Evolutionary conservation across 208 protist genomes (phyloP), one percentile per base, ranked within the genome.

Genomic region (Trypanosoma platydactyli): DNA sequence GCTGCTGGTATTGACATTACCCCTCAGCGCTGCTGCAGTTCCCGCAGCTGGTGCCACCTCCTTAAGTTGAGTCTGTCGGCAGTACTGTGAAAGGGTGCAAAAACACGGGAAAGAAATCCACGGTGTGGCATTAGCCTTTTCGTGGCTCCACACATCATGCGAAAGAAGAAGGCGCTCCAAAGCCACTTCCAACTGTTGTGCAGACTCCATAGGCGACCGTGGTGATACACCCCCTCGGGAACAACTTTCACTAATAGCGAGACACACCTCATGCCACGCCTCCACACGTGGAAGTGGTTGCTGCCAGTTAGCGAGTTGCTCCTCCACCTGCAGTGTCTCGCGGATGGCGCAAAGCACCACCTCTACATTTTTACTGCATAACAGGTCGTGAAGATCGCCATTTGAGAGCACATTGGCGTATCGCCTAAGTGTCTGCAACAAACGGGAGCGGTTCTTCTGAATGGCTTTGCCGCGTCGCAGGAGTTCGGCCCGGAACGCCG

Each of bases 351-450:
- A 42, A 33, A 84, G 59, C 22, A 61, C 57, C 5, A 48, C 50
- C 38, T 54, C 67, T 22, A 58, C 46, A 29, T 65, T 65, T 13
- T 33, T 27, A 7, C 25, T 11, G 22, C 44, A 64, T 20, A 48
- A 33, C 15, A 27, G 4, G 20, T 56, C 30, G 5, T 45, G 35
- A 18, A 71, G 29, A 20, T 64, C 58, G 24, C 48, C 61, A 20
- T 42, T 22, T 35, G 48, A 22, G 0, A 73, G 25, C 18, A 63
- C 22, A 25, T 20, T 6, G 22, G 64, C 69, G 18, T 68, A 63
- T 7, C 54, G 64, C 55, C 76, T 77, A 9, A 88, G 67, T 27
- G 65, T 68, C 59, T 80, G 68, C 29, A 82, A 63, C 20, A 84
- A 41, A 12, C 68, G 53, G 16, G 44, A 60, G 16, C 82, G 82